Evolutionary conservation across 2,329 filamentous ascomycete species (phyloP), one percentile per base, ranked within the genome.

Genomic region (Phaeosphaeria sp.): DNA sequence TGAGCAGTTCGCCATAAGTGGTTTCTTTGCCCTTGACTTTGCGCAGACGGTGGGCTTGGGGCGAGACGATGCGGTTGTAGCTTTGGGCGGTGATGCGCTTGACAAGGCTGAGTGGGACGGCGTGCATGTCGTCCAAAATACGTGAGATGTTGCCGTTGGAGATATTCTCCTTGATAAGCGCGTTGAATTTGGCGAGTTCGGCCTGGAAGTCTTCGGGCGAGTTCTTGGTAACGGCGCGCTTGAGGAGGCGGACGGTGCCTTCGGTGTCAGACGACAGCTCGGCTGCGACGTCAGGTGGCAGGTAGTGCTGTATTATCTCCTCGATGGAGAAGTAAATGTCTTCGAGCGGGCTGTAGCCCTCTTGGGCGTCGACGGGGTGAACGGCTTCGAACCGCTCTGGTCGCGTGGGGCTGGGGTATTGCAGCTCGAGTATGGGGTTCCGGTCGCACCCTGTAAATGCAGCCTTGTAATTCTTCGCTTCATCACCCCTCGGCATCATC

Each of bases 1-100:
- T 90, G 27, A 95, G 83, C 24, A 99, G 86, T 77, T 99, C 95
- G 73, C 95, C 95, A 73, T 99, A 99, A 67, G 96, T 94, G 77
- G 96, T 92, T 64, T 91, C 92, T 67, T 93, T 94, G 73, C 93
- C 92, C 72, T 95, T 87, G 75, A 98, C 97, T 68, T 91, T 89
- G 57, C 88, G 87, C 13, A 98, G 86, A 9, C 89, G 86, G 62
- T 96, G 91, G 22, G 97, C 92, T 59, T 91, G 88, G 6, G 92
- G 93, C 1, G 93, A 95, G 7, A 99, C 95, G 5, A 92, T 96
- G 50, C 95, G 91, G 69, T 93, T 89, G 79, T 97, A 98, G 21
- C 92, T 90, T 75, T 99, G 93, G 53, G 86, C 88, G 43, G 96
- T 85, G 67, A 97, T 94, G 65, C 92, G 89, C 65, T 91, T 88